Evolutionary conservation across 108 stramenopile species (phyloP), one percentile per base, ranked within the genome.

Genomic region (Nitzschia palea): DNA sequence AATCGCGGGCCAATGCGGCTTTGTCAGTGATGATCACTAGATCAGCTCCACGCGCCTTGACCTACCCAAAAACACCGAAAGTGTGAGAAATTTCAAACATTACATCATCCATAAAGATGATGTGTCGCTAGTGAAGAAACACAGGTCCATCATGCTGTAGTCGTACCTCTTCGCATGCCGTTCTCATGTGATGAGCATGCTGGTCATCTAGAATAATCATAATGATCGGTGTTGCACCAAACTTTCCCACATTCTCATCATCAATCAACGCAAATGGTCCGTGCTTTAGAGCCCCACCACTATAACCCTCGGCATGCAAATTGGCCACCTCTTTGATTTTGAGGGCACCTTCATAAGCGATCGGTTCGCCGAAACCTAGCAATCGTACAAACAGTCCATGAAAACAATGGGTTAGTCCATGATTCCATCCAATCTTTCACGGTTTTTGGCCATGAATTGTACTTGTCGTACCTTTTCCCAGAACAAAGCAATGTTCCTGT

Each of bases 321-420:
- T 99, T 99, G 66, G 92, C 87, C 91, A 97, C 97, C 79, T 99
- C 99, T 79, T 99, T 99, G 55, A 99, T 94, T 80, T 99, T 99
- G 23, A 99, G 77, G 3, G 99, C 97, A 2, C 98, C 99, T 77
- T 99, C 97, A 63, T 81, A 74, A 3, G 98, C 96, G 28, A 99
- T 94, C n/a, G 98, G 96, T 63, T 97, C 95, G 18, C 86, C 95
- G 43, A 85, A 95, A 44, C 94, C 90, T 84, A 30, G 47, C 45
- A 20, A 10, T 6, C 5, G 14, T 6, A 44, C 6, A 44, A 42
- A 9, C 9, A n/a, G n/a, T n/a, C n/a, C n/a, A n/a, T n/a, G n/a
- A n/a, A n/a, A n/a, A n/a, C n/a, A n/a, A n/a, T n/a, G n/a, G n/a
- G n/a, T n/a, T n/a, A n/a, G n/a, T n/a, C n/a, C n/a, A n/a, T n/a